Evolutionary conservation across 176 grass and related monocot genomes (phyloP), one percentile per base, ranked within the genome.

Genomic region (Paspalum vaginatum): DNA sequence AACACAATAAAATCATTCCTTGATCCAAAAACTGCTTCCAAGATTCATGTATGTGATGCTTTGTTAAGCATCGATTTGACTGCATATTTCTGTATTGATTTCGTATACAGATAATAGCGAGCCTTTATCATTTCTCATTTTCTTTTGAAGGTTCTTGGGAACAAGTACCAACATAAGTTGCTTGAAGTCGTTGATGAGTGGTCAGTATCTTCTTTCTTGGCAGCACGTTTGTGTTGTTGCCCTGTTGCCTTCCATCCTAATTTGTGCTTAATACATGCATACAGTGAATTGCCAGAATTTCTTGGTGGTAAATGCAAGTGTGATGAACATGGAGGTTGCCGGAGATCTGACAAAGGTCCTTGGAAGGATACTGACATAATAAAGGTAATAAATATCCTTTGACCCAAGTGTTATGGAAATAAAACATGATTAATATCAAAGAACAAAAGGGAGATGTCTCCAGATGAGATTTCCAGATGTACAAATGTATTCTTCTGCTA

Each of bases 11-110:
- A 96, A 84, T 91, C 97, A 50, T 99, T 99, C 82, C 93, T 99
- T 88, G 97, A 98, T 86, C 91, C 97, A 48, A 99, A 91, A 96
- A 99, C 93, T 66, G 93, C 82, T 80, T 99, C 97, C 60, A 99
- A 99, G 72, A 99, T 99, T 78, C 92, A 99, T 84, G 97, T 99
- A 91, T 76, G 37, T 65, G 74, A 17, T 80, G 47, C 2, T 68
- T 70, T 68, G 32, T 80, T n/a, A 42, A 59, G 2, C 38, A 60
- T 20, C 76, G 11, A 27, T 62, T 88, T 81, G 24, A 79, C 59
- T 70, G 16, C 17, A 72, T 74, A 60, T 42, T 58, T 87, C 44
- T 77, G 79, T 54, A 70, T 39, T 38, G 49, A 80, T 50, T 62
- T 38, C 13, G 39, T 74, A 21, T 77, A 42, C 46, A 41, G 12